A percentile compares a stretch with the other conserved stretches of the same genome.
These are phyloP conservation scores for Blastobotrys aristatus DNA, from an alignment of 1,139 yeast genomes.

Conservation along the genomic window DNA sequence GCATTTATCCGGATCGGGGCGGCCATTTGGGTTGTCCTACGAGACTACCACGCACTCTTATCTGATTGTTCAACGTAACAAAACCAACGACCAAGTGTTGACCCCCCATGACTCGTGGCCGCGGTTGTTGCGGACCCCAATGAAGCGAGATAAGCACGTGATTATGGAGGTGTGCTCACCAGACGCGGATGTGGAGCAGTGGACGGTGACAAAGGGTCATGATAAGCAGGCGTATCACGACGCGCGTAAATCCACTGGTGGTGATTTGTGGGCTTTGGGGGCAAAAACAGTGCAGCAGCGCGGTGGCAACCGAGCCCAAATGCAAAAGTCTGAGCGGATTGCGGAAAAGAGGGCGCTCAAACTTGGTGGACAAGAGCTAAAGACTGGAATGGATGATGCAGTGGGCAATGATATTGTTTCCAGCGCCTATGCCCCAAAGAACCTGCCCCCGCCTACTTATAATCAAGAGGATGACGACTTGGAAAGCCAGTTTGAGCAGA, in stretches of 20 bases:
- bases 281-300: conserved; percentile 48
- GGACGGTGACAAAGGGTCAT: conserved; percentile 80
- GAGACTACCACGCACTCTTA: conserved; percentile 78
- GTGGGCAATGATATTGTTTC: conserved; percentile 7
- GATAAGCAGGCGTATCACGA: conserved; percentile 79
- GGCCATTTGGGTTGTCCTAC: conserved; percentile 65
- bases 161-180: conserved; percentile 74
- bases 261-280: conserved; percentile 88
- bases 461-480: conserved; percentile 13
- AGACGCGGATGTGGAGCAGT: conserved; percentile 71
- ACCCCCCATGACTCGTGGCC: conserved; percentile 35
- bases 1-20: conserved; percentile 56
- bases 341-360: conserved; percentile 9
- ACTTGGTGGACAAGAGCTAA: neutral
- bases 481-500: conserved; percentile 22
- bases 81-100: conserved; percentile 5
- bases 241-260: conserved; percentile 75
- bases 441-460: neutral
- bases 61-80: conserved; percentile 61
- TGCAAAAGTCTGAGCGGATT: conserved; percentile 18
- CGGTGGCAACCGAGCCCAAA: conserved; percentile 25
- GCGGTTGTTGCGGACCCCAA: conserved; percentile 66
- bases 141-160: conserved; percentile 80
- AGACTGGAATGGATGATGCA: neutral
- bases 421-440: neutral